These are phyloP conservation scores for Fusarium nisikadoi DNA, from an alignment of 2,329 filamentous ascomycete species.

Conservation along the genomic window DNA sequence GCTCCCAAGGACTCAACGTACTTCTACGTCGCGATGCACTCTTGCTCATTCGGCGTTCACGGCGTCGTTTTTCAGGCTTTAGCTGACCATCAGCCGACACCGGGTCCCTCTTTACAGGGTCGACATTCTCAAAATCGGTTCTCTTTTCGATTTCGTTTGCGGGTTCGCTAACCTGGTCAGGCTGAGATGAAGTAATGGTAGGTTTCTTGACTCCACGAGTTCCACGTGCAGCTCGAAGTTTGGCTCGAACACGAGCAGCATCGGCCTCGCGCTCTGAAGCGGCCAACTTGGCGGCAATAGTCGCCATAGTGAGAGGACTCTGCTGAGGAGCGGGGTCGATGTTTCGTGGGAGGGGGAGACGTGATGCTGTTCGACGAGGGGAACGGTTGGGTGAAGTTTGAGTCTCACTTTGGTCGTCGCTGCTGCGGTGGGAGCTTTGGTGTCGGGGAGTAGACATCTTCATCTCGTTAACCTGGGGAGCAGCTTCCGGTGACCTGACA, in stretches of 20 bases:
- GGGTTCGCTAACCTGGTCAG: constrained; percentile 21
- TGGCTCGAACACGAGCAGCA: constrained; percentile 70
- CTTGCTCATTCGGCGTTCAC: constrained; percentile 64
- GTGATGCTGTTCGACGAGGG: constrained; percentile 35
- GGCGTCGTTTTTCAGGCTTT: constrained; percentile 58
- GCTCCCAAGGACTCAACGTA: constrained; percentile 79
- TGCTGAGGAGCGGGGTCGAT: constrained; percentile 58
- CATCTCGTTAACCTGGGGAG: constrained; percentile 19
- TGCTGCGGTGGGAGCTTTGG: constrained; percentile 29
- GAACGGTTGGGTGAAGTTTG: constrained; percentile 31
- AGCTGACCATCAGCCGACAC: constrained; percentile 34
- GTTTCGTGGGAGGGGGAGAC: constrained; percentile 49
- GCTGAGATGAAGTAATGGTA: constrained; percentile 38
- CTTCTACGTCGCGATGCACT: constrained; percentile 73
- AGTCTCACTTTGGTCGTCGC: constrained; percentile 23
- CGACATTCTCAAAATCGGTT: constrained; percentile 42
- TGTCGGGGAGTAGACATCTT: constrained; percentile 30
- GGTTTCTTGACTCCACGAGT: constrained; percentile 49
- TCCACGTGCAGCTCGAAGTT: constrained; percentile 65
- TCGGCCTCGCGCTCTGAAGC: constrained; percentile 73
- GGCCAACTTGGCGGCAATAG: constrained; percentile 71
- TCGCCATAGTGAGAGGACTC: constrained; percentile 69
- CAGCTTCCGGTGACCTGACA: constrained; percentile 35
- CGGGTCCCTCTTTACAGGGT: constrained; percentile 51
- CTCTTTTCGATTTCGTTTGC: constrained; percentile 17